Conservation (phyloP, 345 rosid genomes). For the Heritiera fomes region DNA sequence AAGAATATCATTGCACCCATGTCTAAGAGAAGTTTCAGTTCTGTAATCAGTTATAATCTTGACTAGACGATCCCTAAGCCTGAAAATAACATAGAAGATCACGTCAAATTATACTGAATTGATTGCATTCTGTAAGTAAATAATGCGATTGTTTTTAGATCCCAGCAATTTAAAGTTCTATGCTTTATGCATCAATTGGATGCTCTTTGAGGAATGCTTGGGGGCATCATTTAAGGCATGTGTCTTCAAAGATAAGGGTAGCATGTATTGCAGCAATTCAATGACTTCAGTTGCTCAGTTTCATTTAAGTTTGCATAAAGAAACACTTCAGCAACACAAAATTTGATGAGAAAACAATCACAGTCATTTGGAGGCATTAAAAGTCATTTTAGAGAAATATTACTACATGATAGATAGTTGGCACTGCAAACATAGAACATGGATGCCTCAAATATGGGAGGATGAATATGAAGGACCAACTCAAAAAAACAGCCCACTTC, state of each 20-base stretch:
- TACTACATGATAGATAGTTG: not conserved
- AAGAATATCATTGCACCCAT: slow-evolving; percentile 94
- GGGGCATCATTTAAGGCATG: not conserved
- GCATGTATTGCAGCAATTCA: not conserved
- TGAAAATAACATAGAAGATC: slow-evolving; percentile 35
- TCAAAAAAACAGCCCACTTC: not conserved
- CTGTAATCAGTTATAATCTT: slow-evolving; percentile 95
- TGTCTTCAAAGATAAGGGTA: not conserved
- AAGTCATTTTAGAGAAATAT: slow-evolving; percentile 1
- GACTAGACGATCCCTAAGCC: slow-evolving; percentile 91
- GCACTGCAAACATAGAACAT: not conserved
- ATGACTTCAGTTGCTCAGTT: too few species aligned
- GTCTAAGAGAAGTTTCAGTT: slow-evolving; percentile 97
- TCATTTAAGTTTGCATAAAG: too few species aligned
- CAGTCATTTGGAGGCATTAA: not conserved
- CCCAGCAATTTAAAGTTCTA: not conserved
- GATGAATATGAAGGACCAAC: not conserved
- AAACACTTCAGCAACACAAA: too few species aligned
- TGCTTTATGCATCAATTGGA: not conserved
- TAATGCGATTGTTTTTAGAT: not conserved
- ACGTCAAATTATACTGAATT: not conserved
- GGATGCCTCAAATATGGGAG: not conserved
- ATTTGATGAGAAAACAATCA: too few species aligned
- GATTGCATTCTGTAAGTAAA: not conserved
- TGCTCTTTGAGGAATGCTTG: not conserved